Evolutionary conservation across 768 basidiomycete genomes (phyloP).

Genomic region (Glaciozyma martinii): DNA sequence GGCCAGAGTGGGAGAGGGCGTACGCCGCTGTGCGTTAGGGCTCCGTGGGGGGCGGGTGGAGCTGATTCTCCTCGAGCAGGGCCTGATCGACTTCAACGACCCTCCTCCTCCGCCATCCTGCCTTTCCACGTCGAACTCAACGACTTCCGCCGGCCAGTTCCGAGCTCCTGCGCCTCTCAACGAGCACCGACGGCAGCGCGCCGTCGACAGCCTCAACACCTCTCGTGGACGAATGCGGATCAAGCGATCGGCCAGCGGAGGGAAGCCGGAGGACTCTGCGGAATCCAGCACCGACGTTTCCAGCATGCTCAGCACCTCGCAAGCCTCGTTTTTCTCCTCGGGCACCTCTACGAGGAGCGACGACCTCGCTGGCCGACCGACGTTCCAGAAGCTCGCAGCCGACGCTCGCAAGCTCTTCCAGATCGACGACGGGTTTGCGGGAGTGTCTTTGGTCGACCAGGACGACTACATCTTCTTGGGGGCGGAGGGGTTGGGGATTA

Average conservation of each 20-base stretch:
- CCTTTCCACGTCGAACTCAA: neutral
- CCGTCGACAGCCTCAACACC: conserved; percentile 13
- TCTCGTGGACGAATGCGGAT: neutral
- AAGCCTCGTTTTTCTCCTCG: neutral
- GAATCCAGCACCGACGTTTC: too few relatives aligned
- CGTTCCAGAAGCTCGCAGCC: conserved; percentile 14
- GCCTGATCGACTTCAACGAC: conserved; percentile 14
- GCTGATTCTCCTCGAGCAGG: neutral
- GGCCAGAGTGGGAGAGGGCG: conserved; percentile 6
- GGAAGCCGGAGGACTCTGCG: neutral
- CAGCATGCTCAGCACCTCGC: neutral
- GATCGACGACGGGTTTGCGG: conserved; percentile 9
- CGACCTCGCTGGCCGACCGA: conserved; percentile 5
- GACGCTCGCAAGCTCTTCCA: conserved; percentile 14
- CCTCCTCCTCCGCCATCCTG: conserved; percentile 24
- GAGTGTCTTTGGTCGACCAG: conserved; percentile 22
- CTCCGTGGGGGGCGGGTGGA: neutral
- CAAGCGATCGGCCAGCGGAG: too few relatives aligned
- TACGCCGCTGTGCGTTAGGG: neutral
- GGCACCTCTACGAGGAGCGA: neutral
- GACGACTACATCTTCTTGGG: conserved; percentile 23
- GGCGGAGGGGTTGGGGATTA: conserved; percentile 7
- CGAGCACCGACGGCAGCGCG: conserved; percentile 18
- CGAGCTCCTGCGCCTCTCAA: conserved; percentile 10
- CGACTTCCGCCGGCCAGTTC: conserved; percentile 8